Evolutionary conservation across 331 rosid species (phyloP).

Genomic region (Quercus lobata): DNA sequence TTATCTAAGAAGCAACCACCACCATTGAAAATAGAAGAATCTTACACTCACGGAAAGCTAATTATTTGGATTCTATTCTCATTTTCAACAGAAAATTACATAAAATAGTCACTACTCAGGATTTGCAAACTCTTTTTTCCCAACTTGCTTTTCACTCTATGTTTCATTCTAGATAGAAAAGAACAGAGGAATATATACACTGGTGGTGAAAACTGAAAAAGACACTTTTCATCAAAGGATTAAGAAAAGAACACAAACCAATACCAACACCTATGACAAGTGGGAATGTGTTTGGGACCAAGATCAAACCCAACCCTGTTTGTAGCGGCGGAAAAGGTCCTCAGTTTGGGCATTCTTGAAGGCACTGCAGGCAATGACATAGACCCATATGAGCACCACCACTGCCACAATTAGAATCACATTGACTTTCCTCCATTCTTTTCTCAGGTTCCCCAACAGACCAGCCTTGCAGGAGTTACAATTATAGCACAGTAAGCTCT

Average conservation of each 20-base stretch:
- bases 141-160: neutral
- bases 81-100: neutral
- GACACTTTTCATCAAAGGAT: neutral
- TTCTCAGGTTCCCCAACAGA: slow-evolving; percentile 71
- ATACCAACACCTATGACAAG: neutral
- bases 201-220: neutral
- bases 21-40: slow-evolving; percentile 23
- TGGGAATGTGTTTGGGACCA: slow-evolving; percentile 2
- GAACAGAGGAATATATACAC: slow-evolving; percentile 8
- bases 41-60: slow-evolving; percentile 1
- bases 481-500: slow-evolving; percentile 67
- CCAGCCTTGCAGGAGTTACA: slow-evolving; percentile 95
- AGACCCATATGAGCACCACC: slow-evolving; percentile 75
- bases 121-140: neutral
- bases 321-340: slow-evolving; percentile 73
- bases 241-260: neutral
- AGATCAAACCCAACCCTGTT: slow-evolving; percentile 70
- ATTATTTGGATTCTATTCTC: slow-evolving; percentile 16
- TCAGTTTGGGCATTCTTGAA: slow-evolving; percentile 88
- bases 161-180: neutral
- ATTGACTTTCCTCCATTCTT: slow-evolving; percentile 87
- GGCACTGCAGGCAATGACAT: slow-evolving; percentile 84
- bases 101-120: neutral
- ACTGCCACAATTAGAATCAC: slow-evolving; percentile 71
- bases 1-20: neutral